Evolutionary conservation across 495 filamentous ascomycete species (phyloP).

Genomic region (Pyronema domesticum): DNA sequence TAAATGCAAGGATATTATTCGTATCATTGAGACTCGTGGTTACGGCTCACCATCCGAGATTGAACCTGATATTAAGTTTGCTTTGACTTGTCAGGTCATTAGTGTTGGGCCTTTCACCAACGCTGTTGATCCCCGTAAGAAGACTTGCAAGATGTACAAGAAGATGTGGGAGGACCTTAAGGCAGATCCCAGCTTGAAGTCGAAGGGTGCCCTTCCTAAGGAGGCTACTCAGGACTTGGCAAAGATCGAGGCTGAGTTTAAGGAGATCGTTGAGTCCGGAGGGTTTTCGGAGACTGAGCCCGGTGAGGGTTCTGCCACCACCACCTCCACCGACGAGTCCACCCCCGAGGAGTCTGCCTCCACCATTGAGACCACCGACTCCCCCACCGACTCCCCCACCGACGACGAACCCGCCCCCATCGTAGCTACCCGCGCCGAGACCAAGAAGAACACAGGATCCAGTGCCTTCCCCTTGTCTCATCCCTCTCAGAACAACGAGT

Average conservation of each 20-base stretch:
- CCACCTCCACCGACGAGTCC: no score
- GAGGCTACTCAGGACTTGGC: background rate
- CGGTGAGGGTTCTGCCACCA: no score
- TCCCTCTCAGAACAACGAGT: no score
- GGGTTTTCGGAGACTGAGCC: no score
- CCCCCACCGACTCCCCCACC: no score
- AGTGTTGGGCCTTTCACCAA: background rate
- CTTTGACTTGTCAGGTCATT: constrained; percentile 17
- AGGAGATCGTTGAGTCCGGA: background rate
- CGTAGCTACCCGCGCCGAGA: no score
- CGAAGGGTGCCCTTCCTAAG: background rate
- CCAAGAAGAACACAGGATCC: no score
- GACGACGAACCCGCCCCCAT: no score
- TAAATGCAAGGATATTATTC: constrained; percentile 9
- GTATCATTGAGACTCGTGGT: constrained; percentile 9
- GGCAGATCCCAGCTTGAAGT: background rate
- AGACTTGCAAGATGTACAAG: constrained; percentile 7
- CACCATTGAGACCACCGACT: no score
- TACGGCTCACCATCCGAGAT: constrained; percentile 5
- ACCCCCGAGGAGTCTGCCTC: no score
- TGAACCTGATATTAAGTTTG: constrained; percentile 7
- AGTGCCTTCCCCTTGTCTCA: no score
- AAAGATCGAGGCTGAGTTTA: background rate
- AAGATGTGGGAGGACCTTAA: constrained; percentile 4
- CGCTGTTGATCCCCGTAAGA: constrained; percentile 8